Evolutionary conservation across 1,139 yeast genomes (phyloP).

Genomic region (Groenewaldozyma auringiensis): DNA sequence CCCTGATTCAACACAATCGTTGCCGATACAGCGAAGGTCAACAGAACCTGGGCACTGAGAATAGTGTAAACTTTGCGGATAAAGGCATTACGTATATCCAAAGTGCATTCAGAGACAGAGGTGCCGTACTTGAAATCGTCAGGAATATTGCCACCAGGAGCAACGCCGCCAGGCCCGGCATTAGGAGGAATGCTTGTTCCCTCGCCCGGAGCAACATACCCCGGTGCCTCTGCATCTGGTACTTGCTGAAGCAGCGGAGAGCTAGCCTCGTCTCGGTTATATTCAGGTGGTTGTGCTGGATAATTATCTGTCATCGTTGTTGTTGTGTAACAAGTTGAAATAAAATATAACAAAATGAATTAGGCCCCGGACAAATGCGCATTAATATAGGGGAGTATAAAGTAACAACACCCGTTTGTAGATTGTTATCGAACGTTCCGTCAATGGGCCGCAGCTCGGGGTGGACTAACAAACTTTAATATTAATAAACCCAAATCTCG

Average conservation of each 20-base stretch:
- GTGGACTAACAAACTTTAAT: too few relatives aligned
- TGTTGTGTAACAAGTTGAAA: too few relatives aligned
- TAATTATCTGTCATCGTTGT: constrained; percentile 1
- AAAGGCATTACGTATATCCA: constrained; percentile 68
- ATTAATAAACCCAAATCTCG: too few relatives aligned
- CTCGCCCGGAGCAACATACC: constrained; percentile 7
- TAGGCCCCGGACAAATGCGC: too few relatives aligned
- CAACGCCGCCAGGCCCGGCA: constrained; percentile 20
- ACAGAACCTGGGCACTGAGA: constrained; percentile 54
- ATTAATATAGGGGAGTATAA: too few relatives aligned
- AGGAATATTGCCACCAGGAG: constrained; percentile 29
- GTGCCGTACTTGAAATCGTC: constrained; percentile 85
- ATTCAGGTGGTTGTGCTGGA: constrained; percentile 9
- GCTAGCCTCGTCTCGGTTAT: constrained; percentile 2
- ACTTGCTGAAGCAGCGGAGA: constrained; percentile 8
- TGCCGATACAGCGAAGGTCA: constrained; percentile 55
- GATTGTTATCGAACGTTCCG: too few relatives aligned
- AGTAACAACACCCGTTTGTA: too few relatives aligned
- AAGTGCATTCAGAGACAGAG: constrained; percentile 68
- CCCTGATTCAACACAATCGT: constrained; percentile 43
- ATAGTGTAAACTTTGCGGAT: constrained; percentile 73
- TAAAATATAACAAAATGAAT: too few relatives aligned
- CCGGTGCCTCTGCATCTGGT: background rate
- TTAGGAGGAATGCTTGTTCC: constrained; percentile 17
- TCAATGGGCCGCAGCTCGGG: too few relatives aligned